A percentile compares a stretch with the other conserved stretches of the same genome.
These are phyloP conservation scores for Nannizziopsis barbatae DNA, from an alignment of 2,329 filamentous ascomycete species.

Conservation along the genomic window DNA sequence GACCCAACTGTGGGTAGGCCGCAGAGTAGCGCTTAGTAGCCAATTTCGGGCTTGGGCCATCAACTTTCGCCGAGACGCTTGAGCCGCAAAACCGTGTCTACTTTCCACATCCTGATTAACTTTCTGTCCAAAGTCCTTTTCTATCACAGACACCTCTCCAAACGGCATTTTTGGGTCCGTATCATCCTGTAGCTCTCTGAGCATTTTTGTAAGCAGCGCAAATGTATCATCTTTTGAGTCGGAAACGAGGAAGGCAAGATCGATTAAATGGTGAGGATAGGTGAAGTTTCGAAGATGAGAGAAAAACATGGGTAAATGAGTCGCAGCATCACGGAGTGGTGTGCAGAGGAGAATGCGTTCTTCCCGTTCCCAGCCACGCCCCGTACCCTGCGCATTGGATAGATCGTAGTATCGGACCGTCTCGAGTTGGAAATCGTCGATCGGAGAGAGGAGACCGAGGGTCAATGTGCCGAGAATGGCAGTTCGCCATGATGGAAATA, in stretches of 20 bases:
- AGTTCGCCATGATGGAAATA: conserved; percentile 65
- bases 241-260: conserved; percentile 90
- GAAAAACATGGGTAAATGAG: conserved; percentile 96
- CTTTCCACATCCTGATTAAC: conserved; percentile 97
- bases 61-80: conserved; percentile 83
- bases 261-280: conserved; percentile 91
- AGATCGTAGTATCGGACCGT: conserved; percentile 97
- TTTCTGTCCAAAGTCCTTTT: conserved; percentile 97
- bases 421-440: conserved; percentile 68
- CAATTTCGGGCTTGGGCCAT: conserved; percentile 98
- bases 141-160: conserved; percentile 92
- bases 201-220: conserved; percentile 58
- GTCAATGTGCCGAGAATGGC: conserved; percentile 51
- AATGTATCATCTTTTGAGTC: conserved; percentile 93
- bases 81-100: conserved; percentile 91
- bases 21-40: conserved; percentile 82
- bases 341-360: conserved; percentile 93
- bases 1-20: conserved; percentile 96
- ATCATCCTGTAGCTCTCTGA: conserved; percentile 70
- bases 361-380: conserved; percentile 88
- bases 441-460: conserved; percentile 56
- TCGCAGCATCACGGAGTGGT: conserved; percentile 80
- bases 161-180: conserved; percentile 71
- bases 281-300: conserved; percentile 93
- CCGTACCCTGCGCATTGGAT: conserved; percentile 79